These are phyloP conservation scores for Aspergillus eucalypticola DNA, from an alignment of 2,329 filamentous ascomycete species.

Conservation along the genomic window DNA sequence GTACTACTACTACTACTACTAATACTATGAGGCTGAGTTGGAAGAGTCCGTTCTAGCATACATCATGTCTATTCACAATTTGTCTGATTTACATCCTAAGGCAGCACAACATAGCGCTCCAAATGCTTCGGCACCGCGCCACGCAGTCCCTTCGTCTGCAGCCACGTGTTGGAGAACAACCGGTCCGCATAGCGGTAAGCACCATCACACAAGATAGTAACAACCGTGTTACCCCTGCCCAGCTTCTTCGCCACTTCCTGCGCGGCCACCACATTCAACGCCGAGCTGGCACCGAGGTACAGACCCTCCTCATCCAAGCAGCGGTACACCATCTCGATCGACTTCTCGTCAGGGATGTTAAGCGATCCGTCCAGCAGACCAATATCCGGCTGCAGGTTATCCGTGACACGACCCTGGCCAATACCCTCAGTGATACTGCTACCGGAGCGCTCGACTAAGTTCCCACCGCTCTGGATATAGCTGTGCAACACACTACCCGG, in stretches of 20 bases:
- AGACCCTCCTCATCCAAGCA: slow-evolving; percentile 94
- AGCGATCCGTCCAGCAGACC: slow-evolving; percentile 80
- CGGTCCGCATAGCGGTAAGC: slow-evolving; percentile 97
- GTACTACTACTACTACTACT: too few species aligned
- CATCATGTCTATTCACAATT: background rate
- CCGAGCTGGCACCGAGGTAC: slow-evolving; percentile 91
- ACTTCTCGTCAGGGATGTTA: slow-evolving; percentile 86
- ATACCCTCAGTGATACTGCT: slow-evolving; percentile 97
- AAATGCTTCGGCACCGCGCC: slow-evolving; percentile 79
- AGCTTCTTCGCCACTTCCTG: slow-evolving; percentile 90
- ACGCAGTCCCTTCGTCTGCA: slow-evolving; percentile 80
- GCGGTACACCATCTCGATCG: slow-evolving; percentile 95
- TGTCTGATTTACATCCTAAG: slow-evolving; percentile 32
- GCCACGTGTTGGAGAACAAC: slow-evolving; percentile 88
- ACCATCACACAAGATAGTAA: slow-evolving; percentile 91
- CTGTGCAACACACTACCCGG: slow-evolving; percentile 91
- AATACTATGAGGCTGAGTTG: too few species aligned
- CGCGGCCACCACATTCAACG: slow-evolving; percentile 91
- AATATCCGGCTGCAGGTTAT: slow-evolving; percentile 86
- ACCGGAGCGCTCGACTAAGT: slow-evolving; percentile 76
- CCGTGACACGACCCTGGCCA: slow-evolving; percentile 93
- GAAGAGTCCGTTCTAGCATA: too few species aligned
- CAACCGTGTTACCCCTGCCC: slow-evolving; percentile 84
- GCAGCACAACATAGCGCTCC: slow-evolving; percentile 91
- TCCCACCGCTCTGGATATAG: slow-evolving; percentile 83